Evolutionary conservation across 2,329 filamentous ascomycete species (phyloP), one percentile per base, ranked within the genome.

Genomic region (Amauroascus niger): DNA sequence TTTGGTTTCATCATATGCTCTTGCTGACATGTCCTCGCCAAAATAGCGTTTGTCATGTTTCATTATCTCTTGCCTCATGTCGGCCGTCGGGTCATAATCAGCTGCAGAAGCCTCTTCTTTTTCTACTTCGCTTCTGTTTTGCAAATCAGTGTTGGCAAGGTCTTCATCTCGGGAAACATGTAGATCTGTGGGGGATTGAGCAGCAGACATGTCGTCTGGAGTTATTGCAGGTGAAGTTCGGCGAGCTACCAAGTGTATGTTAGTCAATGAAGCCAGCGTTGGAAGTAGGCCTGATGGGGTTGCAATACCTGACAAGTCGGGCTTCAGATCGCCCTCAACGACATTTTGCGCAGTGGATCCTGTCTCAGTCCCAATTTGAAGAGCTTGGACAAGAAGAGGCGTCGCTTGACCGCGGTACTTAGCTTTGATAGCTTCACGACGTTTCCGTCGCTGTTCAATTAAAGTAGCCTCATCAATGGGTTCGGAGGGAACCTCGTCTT

Each of bases 81-180:
- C 90, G 60, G 83, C 76, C 1, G 84, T 93, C 1, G 90, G 90
- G 64, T 95, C 88, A 66, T 95, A 95, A 68, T 95, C 88, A 55
- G 88, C 89, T 44, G 90, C 90, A n/a, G 89, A 95, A 5, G 87
- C 86, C 6, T 85, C 88, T 62, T 93, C 84, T 51, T 79, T 78
- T 44, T 81, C 79, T 58, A 70, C 68, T 59, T 66, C 67, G 40
- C 66, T 61, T 58, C 70, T 61, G 59, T 68, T 60, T 54, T 65
- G 60, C 57, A 55, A 58, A 61, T 64, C 59, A 57, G 67, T 60
- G 64, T 87, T 86, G 68, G 82, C 80, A 59, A 88, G 76, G 59
- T 83, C 80, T 54, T 80, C 76, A 64, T 88, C 85, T 61, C 82
- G 79, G 62, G 79, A 73, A 62, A 88, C 76, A 55, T 81, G 78